These are phyloP conservation scores for Sporothrix phasma DNA, from an alignment of 2,329 filamentous ascomycete species.

Conservation along the genomic window DNA sequence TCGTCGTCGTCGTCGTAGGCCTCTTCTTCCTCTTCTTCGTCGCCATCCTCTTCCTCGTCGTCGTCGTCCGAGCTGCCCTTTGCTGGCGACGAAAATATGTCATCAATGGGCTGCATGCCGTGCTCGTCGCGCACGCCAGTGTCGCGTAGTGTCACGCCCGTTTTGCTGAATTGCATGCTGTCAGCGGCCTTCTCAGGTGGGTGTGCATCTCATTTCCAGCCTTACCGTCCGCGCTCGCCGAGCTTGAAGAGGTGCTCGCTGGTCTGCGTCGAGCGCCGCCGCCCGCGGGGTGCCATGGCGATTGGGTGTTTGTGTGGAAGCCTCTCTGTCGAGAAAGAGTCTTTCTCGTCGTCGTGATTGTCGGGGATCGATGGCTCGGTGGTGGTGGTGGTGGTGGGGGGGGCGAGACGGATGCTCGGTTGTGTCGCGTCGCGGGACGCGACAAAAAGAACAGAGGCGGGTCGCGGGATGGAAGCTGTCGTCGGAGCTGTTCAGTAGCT, in stretches of 20 bases:
- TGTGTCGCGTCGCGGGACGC: slow-evolving; percentile 6
- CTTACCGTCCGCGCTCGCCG: slow-evolving; percentile 42
- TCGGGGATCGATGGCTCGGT: not conserved
- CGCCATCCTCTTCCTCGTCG: slow-evolving; percentile 24
- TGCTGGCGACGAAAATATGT: slow-evolving; percentile 79
- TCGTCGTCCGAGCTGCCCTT: slow-evolving; percentile 32
- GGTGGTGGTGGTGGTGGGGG: no score
- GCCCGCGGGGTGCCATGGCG: slow-evolving; percentile 34
- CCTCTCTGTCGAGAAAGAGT: not conserved
- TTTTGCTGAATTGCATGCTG: slow-evolving; percentile 54
- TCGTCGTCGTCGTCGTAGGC: slow-evolving; percentile 23
- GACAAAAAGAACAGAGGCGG: not conserved
- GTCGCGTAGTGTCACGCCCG: slow-evolving; percentile 72
- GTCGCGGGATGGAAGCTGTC: not conserved
- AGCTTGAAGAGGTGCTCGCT: slow-evolving; percentile 40
- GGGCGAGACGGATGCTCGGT: not conserved
- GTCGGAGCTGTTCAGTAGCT: not conserved
- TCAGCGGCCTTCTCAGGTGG: no score
- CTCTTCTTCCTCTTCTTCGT: slow-evolving; percentile 25
- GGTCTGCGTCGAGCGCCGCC: slow-evolving; percentile 31
- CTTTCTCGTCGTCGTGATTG: not conserved
- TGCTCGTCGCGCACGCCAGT: slow-evolving; percentile 75
- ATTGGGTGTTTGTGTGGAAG: no score
- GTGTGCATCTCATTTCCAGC: no score
- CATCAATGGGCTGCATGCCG: slow-evolving; percentile 80